phyloP scores from a whole-genome alignment of 345 rosid species.

The Brassica rapa region DNA sequence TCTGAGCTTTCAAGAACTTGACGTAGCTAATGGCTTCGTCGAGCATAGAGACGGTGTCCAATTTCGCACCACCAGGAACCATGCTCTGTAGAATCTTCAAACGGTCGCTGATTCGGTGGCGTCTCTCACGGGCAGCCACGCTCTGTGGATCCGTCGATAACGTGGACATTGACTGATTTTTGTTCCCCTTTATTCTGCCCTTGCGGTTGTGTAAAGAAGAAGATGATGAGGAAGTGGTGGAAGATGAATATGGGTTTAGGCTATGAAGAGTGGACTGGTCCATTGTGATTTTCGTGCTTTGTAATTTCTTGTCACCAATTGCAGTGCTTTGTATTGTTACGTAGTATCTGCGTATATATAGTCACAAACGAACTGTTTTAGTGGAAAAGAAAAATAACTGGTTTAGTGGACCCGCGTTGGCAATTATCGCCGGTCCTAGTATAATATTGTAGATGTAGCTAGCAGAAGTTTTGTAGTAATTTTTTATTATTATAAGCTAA shows the following conservation, averaged over 20 bases:
- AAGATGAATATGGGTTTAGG: constrained; percentile 33
- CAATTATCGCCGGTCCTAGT: neutral
- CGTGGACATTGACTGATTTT: constrained; percentile 37
- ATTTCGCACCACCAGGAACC: constrained; percentile 83
- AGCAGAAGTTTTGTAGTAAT: neutral
- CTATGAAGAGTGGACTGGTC: constrained; percentile 3
- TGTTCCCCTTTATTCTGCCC: constrained; percentile 13
- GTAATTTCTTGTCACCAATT: neutral
- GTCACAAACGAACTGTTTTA: neutral
- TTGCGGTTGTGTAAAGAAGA: constrained; percentile 42
- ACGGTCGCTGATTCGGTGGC: constrained; percentile 82
- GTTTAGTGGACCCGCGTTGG: neutral
- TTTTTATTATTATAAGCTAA: too few relatives aligned
- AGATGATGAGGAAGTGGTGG: constrained; percentile 43
- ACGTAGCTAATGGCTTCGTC: constrained; percentile 88
- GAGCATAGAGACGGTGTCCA: constrained; percentile 92
- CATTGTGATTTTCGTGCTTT: constrained; percentile 21
- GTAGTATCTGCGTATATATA: constrained; percentile 12
- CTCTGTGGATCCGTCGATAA: constrained; percentile 91
- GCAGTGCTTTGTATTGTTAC: neutral
- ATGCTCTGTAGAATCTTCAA: constrained; percentile 84
- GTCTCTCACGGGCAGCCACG: constrained; percentile 83
- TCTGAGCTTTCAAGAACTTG: constrained; percentile 81
- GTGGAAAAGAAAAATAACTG: neutral
- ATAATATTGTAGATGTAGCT: neutral